phyloP scores from a whole-genome alignment of 78 protist genomes.

The Dictyostelium firmibasis region DNA sequence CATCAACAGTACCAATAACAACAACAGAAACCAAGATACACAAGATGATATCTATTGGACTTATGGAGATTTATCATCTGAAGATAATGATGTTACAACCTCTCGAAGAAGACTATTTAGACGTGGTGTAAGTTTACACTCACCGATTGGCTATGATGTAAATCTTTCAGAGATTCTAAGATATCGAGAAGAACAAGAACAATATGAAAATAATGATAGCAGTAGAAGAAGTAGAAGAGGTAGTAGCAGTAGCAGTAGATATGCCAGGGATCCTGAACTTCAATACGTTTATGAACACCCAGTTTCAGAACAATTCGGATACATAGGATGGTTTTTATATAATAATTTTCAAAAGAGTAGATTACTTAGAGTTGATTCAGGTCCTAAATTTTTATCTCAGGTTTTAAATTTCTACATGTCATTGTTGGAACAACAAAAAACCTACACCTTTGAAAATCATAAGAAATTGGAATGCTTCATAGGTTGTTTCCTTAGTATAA shows the following conservation, averaged over 20 bases:
- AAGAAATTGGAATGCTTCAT: neutral
- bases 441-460: neutral
- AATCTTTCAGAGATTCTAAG: neutral
- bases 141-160: neutral
- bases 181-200: neutral
- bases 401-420: neutral
- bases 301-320: slow-evolving; percentile 24
- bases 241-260: neutral
- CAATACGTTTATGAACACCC: slow-evolving; percentile 15
- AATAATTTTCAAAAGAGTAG: slow-evolving; percentile 8
- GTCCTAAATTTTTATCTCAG: slow-evolving; percentile 21
- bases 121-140: neutral
- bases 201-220: neutral
- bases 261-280: neutral
- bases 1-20: neutral
- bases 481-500: neutral
- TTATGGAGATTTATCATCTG: neutral
- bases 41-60: neutral
- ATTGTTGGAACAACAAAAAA: neutral
- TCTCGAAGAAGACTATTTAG: neutral
- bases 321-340: slow-evolving; percentile 22
- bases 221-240: neutral
- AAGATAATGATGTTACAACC: neutral
- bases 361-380: slow-evolving; percentile 12
- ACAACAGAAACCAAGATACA: neutral